Conservation (phyloP, 75 land plant genomes). For the Cunninghamia lanceolata region DNA sequence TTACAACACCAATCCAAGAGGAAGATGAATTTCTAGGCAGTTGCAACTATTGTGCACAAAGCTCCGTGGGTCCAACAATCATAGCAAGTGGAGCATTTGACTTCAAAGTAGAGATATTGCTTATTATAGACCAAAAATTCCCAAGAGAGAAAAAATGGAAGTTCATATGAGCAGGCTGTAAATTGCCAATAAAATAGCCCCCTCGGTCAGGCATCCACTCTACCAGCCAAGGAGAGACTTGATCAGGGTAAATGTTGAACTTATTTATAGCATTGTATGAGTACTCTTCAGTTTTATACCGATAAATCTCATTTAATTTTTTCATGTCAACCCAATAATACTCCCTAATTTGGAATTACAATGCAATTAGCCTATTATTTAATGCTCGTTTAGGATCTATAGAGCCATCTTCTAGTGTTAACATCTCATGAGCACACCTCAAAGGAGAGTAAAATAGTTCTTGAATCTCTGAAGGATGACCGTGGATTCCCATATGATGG, state of each 20-base stretch:
- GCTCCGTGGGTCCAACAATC: no score
- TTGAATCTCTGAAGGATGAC: constrained; percentile 96
- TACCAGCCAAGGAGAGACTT: constrained; percentile 84
- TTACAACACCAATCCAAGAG: no score
- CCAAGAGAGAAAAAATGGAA: constrained; percentile 94
- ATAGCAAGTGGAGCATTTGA: no score
- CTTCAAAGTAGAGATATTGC: no score
- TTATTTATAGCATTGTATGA: constrained; percentile 94
- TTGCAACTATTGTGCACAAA: no score
- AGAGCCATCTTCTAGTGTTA: constrained; percentile 77
- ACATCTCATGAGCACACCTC: constrained; percentile 89
- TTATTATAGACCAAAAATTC: constrained; percentile 90
- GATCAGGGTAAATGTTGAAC: constrained; percentile 98
- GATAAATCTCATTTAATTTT: no score
- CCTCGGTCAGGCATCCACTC: constrained; percentile 86
- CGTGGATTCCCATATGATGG: constrained; percentile 96
- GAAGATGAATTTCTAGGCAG: no score
- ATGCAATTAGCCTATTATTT: constrained; percentile 72
- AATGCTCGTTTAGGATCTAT: constrained; percentile 61
- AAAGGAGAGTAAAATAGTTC: constrained; percentile 88
- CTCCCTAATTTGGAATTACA: constrained; percentile 89
- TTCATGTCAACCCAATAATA: constrained; percentile 91
- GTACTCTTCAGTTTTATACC: constrained; percentile 97
- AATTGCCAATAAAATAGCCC: constrained; percentile 89
- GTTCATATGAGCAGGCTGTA: constrained; percentile 98